Conservation (phyloP, 108 stramenopile species). For the Discostella stelligeroides region DNA sequence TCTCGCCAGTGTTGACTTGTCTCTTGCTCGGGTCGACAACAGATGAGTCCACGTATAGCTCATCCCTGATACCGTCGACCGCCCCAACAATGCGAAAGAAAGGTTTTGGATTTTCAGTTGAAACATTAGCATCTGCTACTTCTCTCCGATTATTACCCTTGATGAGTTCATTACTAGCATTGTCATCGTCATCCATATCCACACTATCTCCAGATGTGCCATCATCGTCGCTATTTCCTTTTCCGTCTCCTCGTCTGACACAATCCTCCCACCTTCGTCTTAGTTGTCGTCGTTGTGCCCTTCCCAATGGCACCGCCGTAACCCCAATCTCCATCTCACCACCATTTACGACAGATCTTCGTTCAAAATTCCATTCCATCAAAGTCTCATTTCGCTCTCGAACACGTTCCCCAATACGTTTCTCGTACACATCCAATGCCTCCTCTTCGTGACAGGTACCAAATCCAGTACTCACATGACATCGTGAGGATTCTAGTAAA, state of each 20-base stretch:
- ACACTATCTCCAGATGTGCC: background rate
- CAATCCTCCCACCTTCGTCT: background rate
- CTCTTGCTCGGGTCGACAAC: conserved; percentile 1
- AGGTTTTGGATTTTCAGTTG: background rate
- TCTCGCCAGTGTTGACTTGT: background rate
- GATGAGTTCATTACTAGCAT: background rate
- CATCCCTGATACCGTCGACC: conserved; percentile 59
- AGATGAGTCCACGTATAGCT: conserved; percentile 38
- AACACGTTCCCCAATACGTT: conserved; percentile 62
- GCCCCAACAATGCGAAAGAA: conserved; percentile 49
- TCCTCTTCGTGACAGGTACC: conserved; percentile 71
- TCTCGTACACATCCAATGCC: conserved; percentile 74
- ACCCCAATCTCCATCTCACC: conserved; percentile 20
- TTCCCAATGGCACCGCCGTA: conserved; percentile 39
- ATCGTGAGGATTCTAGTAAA: conserved; percentile 54
- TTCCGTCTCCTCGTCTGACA: background rate
- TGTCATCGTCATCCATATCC: background rate
- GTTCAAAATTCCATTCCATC: conserved; percentile 65
- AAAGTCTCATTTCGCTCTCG: conserved; percentile 66
- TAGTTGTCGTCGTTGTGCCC: conserved; percentile 13
- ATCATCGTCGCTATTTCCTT: background rate
- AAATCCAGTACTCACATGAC: conserved; percentile 65
- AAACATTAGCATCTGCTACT: background rate
- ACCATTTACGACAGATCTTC: conserved; percentile 11
- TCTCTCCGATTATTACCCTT: background rate